These are phyloP conservation scores for Pugionium dolabratum DNA, from an alignment of 345 rosid species.

Conservation along the genomic window DNA sequence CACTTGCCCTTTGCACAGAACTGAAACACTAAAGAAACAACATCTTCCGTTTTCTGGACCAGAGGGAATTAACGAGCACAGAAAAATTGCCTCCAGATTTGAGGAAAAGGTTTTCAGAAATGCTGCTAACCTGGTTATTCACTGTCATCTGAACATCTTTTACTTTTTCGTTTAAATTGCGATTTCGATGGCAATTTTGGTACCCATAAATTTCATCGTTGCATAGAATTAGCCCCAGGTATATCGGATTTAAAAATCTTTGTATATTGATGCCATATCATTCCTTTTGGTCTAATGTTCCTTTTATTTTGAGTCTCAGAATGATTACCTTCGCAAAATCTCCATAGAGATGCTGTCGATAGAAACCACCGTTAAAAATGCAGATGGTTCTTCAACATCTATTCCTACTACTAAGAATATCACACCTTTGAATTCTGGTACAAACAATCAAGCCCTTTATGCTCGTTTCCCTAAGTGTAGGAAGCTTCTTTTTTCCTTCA, in stretches of 20 bases:
- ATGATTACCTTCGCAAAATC: slow-evolving; percentile 70
- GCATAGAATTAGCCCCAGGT: neutral
- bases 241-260: neutral
- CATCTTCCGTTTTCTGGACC: slow-evolving; percentile 62
- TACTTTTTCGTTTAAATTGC: neutral
- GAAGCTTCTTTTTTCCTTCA: too few species aligned
- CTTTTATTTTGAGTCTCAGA: slow-evolving; percentile 43
- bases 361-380: slow-evolving; percentile 42
- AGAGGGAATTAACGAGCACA: slow-evolving; percentile 56
- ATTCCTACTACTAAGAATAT: slow-evolving; percentile 37
- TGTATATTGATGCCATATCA: neutral
- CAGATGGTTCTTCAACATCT: slow-evolving; percentile 32
- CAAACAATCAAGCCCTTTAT: neutral
- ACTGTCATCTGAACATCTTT: neutral
- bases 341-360: slow-evolving; percentile 68
- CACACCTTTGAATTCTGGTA: slow-evolving; percentile 34
- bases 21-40: slow-evolving; percentile 54
- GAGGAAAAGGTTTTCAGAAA: slow-evolving; percentile 64
- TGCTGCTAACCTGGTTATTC: slow-evolving; percentile 59
- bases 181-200: neutral
- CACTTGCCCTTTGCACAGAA: slow-evolving; percentile 37
- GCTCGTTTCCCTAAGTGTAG: neutral
- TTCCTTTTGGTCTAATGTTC: slow-evolving; percentile 4
- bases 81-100: slow-evolving; percentile 60
- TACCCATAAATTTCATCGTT: neutral